Evolutionary conservation across 2,329 filamentous ascomycete species (phyloP), one percentile per base, ranked within the genome.

Genomic region (Fusarium sp.): DNA sequence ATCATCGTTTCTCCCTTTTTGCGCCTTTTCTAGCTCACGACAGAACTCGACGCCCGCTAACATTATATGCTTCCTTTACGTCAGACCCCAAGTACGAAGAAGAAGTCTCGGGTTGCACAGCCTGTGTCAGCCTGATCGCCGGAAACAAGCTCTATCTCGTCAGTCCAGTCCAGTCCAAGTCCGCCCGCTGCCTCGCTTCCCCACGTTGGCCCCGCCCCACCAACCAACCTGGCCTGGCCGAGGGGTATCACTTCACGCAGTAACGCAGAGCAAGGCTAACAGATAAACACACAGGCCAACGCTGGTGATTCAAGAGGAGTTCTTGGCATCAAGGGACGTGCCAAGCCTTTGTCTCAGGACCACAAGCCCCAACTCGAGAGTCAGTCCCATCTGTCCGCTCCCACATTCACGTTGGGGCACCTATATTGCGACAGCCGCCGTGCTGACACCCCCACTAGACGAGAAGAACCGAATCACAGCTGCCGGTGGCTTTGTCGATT

Each of bases 361-460:
- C 96, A 99, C 88, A 99, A 99, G 86, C 96, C 96, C 47, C 95
- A 98, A 83, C 98, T 98, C 78, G 96, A 99, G 89, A 94, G 95
- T 97, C 82, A 67, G 87, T 83, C n/a, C 34, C 66, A 67, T 66
- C 61, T 45, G n/a, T 20, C 47, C 45, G 52, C 59, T 45, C 27
- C 20, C 54, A 34, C 31, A 50, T 63, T 64, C 66, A n/a, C 56
- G 38, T 56, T 47, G 67, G 54, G 71, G 75, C 63, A 77, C 70
- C 52, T 35, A 20, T 10, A 56, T 47, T 29, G 47, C 60, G 57
- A 34, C 62, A 72, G 57, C 62, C 42, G 64, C 52, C 63, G 57
- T 66, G 54, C 72, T 74, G 72, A 74, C 68, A 74, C 62, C 38
- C 40, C 34, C 34, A 22, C 78, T 78, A 98, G 94, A 92, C 82